phyloP scores from a whole-genome alignment of 2,329 filamentous ascomycete species.

The Colletotrichum acutatum region DNA sequence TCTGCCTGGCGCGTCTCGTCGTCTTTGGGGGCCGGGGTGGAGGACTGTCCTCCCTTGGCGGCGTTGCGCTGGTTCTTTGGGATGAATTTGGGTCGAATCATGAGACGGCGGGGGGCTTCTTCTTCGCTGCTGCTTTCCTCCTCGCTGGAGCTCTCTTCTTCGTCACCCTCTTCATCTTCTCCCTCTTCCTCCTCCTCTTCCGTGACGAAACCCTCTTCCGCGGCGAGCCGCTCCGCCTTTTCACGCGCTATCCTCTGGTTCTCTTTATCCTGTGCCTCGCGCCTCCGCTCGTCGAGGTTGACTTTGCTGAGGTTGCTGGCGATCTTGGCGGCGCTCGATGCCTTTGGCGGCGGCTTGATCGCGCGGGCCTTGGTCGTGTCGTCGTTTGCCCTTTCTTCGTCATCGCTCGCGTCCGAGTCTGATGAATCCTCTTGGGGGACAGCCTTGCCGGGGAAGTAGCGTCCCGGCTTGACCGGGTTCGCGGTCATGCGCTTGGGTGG shows the following conservation, averaged over 20 bases:
- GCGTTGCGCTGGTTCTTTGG: constrained; percentile 65
- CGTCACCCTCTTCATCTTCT: constrained; percentile 49
- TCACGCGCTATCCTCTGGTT: constrained; percentile 58
- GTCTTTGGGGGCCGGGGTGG: constrained; percentile 42
- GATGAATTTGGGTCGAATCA: constrained; percentile 73
- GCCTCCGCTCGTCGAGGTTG: constrained; percentile 60
- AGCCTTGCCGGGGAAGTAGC: constrained; percentile 88
- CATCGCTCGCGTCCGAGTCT: constrained; percentile 61
- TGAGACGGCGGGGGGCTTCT: constrained; percentile 64
- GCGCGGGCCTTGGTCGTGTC: constrained; percentile 38
- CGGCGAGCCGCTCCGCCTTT: constrained; percentile 61
- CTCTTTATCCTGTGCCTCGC: constrained; percentile 59
- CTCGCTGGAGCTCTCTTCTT: constrained; percentile 46
- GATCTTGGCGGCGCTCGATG: constrained; percentile 66
- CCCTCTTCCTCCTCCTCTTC: constrained; percentile 60
- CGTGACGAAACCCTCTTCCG: constrained; percentile 73
- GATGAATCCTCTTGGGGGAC: constrained; percentile 62
- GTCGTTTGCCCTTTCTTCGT: constrained; percentile 46
- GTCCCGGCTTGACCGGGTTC: constrained; percentile 82
- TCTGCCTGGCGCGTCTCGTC: constrained; percentile 55
- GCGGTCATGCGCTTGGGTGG: constrained; percentile 92
- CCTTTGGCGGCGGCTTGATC: constrained; percentile 67
- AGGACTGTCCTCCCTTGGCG: constrained; percentile 39
- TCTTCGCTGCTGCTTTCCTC: constrained; percentile 65
- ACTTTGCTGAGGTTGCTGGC: constrained; percentile 64